These are phyloP conservation scores for Chrysosporium keratinophilum DNA, from an alignment of 2,329 filamentous ascomycete species.

Conservation along the genomic window DNA sequence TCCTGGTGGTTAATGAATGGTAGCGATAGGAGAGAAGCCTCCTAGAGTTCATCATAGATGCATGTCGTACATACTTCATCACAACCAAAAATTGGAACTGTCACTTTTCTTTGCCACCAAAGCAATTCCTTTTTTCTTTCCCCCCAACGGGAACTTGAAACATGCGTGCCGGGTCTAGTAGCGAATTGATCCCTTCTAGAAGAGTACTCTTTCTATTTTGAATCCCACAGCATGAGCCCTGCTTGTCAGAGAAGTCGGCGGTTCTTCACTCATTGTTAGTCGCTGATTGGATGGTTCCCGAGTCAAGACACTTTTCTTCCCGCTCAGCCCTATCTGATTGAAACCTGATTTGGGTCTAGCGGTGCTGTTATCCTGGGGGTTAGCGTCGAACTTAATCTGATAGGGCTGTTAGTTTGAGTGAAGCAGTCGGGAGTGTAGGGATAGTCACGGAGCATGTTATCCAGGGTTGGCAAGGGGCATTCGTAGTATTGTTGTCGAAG, in stretches of 20 bases:
- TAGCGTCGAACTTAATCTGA: neutral
- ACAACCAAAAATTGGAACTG: too few relatives aligned
- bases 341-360: neutral
- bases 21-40: neutral
- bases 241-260: neutral
- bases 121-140: too few relatives aligned
- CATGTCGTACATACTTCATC: too few relatives aligned
- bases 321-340: conserved; percentile 5
- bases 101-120: too few relatives aligned
- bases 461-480: too few relatives aligned
- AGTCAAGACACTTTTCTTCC: neutral
- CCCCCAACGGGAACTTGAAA: too few relatives aligned
- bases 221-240: neutral
- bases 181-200: neutral
- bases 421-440: too few relatives aligned
- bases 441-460: too few relatives aligned
- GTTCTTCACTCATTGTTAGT: neutral
- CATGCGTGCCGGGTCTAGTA: too few relatives aligned
- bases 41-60: neutral
- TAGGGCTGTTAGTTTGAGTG: neutral
- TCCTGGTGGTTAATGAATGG: neutral
- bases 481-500: too few relatives aligned
- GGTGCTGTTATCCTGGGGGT: neutral
- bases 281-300: neutral
- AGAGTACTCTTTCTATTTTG: too few relatives aligned